A percentile compares a stretch with the other conserved stretches of the same genome.
These are phyloP conservation scores for Alternaria arborescens DNA, from an alignment of 2,329 filamentous ascomycete genomes.

Conservation along the genomic window DNA sequence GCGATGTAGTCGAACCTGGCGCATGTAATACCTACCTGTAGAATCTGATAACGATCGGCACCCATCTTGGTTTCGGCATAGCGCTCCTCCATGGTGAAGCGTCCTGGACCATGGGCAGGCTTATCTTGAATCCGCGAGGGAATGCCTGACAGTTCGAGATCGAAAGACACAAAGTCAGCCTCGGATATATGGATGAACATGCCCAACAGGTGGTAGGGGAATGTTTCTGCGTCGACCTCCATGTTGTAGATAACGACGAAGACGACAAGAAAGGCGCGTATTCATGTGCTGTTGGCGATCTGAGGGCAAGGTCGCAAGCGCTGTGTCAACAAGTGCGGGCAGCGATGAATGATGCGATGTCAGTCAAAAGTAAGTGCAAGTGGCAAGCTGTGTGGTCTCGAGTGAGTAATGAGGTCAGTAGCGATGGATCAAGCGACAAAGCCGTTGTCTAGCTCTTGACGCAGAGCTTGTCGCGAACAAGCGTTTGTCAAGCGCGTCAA, in stretches of 20 bases:
- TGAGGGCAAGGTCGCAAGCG: background rate
- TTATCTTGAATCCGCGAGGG: conserved; percentile 51
- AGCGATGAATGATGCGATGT: background rate
- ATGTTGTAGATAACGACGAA: conserved; percentile 50
- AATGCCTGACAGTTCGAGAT: conserved; percentile 74
- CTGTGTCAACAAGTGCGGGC: background rate
- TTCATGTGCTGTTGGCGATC: conserved; percentile 6
- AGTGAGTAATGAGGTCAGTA: conserved; percentile 29
- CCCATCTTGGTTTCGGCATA: conserved; percentile 68
- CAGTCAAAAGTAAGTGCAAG: conserved; percentile 10
- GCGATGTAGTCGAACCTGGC: conserved; percentile 63
- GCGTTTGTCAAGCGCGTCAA: conserved; percentile 17
- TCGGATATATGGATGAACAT: conserved; percentile 67
- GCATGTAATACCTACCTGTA: conserved; percentile 73
- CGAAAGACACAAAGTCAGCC: conserved; percentile 69
- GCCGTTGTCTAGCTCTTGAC: conserved; percentile 16
- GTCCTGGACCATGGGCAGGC: conserved; percentile 46
- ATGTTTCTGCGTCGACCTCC: conserved; percentile 64
- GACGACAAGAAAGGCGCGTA: background rate
- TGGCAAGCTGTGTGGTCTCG: conserved; percentile 7
- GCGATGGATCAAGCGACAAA: conserved; percentile 18
- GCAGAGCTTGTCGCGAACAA: conserved; percentile 12
- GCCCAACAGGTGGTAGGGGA: conserved; percentile 60
- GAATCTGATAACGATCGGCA: conserved; percentile 69
- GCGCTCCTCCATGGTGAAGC: conserved; percentile 65